Evolutionary conservation across 2,329 filamentous ascomycete genomes (phyloP).

Genomic region (Dendryphion nanum): DNA sequence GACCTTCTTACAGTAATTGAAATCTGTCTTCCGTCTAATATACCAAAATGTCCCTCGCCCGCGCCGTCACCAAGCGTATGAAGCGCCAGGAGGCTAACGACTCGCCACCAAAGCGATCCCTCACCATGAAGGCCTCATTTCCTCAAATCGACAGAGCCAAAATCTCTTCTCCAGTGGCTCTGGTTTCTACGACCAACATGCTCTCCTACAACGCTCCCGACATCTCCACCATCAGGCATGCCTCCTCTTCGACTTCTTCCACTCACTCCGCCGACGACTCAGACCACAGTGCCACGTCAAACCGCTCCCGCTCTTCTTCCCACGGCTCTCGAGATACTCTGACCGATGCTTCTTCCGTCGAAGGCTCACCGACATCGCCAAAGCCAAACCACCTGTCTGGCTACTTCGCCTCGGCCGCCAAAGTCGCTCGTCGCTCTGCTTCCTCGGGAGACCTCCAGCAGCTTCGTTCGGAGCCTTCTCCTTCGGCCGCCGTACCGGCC

Average conservation of each 20-base stretch:
- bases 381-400: constrained; percentile 56
- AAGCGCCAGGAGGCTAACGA: constrained; percentile 54
- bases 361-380: constrained; percentile 48
- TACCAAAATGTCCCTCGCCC: constrained; percentile 58
- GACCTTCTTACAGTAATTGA: constrained; percentile 23
- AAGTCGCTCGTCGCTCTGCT: constrained; percentile 43
- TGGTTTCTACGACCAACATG: constrained; percentile 94
- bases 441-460: constrained; percentile 34
- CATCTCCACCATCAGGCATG: constrained; percentile 51
- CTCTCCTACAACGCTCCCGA: constrained; percentile 93
- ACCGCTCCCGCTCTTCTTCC: constrained; percentile 46
- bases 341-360: constrained; percentile 61
- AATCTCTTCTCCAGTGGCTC: constrained; percentile 84
- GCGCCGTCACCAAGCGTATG: constrained; percentile 69
- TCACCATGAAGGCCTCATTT: constrained; percentile 46
- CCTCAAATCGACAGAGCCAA: constrained; percentile 60
- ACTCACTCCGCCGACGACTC: constrained; percentile 69
- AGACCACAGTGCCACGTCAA: constrained; percentile 56
- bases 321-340: constrained; percentile 64
- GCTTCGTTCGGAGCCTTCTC: constrained; percentile 19
- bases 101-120: constrained; percentile 36
- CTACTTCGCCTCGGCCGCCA: constrained; percentile 56
- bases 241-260: constrained; percentile 59
- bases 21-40: constrained; percentile 31
- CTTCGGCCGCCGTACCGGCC: constrained; percentile 54